phyloP scores from a whole-genome alignment of 1,284 basidiomycete species.

The Cryptococcus amylolentus region DNA sequence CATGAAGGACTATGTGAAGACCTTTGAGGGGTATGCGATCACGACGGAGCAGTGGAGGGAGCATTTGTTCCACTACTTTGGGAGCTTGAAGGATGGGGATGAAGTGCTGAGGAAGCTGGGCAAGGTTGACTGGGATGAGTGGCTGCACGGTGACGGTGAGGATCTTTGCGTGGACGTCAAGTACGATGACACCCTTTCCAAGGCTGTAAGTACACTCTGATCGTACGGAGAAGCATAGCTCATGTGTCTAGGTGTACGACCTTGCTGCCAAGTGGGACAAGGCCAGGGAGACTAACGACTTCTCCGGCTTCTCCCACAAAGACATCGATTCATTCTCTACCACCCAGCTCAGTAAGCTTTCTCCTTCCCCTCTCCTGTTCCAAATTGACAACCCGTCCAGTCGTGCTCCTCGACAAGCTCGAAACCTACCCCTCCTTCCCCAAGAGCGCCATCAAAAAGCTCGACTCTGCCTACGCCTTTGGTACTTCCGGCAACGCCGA shows the following conservation, averaged over 20 bases:
- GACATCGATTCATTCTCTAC: conserved; percentile 44
- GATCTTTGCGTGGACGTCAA: conserved; percentile 74
- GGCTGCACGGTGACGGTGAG: conserved; percentile 79
- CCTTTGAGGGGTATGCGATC: conserved; percentile 67
- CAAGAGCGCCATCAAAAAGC: conserved; percentile 32
- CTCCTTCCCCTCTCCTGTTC: not conserved
- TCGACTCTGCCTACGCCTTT: conserved; percentile 52
- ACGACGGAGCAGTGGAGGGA: conserved; percentile 83
- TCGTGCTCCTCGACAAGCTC: conserved; percentile 54
- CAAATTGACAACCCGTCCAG: conserved; percentile 6
- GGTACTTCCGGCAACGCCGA: conserved; percentile 51
- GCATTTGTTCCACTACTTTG: conserved; percentile 78
- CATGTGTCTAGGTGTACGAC: conserved; percentile 46
- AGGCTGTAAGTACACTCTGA: conserved; percentile 40
- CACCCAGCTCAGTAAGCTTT: conserved; percentile 34
- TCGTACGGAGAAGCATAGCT: conserved; percentile 1
- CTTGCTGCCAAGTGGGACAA: conserved; percentile 76
- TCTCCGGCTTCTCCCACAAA: conserved; percentile 37
- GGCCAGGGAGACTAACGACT: conserved; percentile 56
- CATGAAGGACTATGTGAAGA: conserved; percentile 56
- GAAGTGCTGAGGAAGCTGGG: conserved; percentile 68
- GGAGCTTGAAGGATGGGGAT: conserved; percentile 54
- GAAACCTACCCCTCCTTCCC: conserved; percentile 42
- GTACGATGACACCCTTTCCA: conserved; percentile 78
- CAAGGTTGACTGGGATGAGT: conserved; percentile 77